Evolutionary conservation across 1,284 basidiomycete genomes (phyloP), one percentile per base, ranked within the genome.

Genomic region (Ustilago tritici): DNA sequence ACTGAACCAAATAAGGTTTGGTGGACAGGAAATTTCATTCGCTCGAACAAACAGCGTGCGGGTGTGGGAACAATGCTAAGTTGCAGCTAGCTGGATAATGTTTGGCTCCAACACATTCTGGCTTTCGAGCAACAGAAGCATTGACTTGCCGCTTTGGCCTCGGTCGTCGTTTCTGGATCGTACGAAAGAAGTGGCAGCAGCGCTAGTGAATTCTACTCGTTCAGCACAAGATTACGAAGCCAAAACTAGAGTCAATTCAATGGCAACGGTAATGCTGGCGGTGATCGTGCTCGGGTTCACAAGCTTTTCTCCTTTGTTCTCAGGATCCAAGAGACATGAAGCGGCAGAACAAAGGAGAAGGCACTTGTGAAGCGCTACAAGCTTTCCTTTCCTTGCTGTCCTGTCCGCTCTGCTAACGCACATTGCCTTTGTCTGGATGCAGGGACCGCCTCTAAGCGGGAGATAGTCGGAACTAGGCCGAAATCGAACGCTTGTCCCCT

Each of bases 221-320:
- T 17, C 28, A 49, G 14, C n/a, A 11, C 46, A 28, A 28, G 23
- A 28, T 28, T 28, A 28, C 6, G 15, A 50, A 19, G n/a, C 14
- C 49, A 50, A 32, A 57, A 14, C 56, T 56, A 56, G 54, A 56
- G 54, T 32, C 56, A 57, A 56, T 46, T 31, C 12, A 41, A 17
- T 19, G 28, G 41, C n/a, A 14, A 43, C 43, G 28, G 31, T 10
- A 14, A 43, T 19, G 43, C 43, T 46, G n/a, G 43, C 19, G 43
- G n/a, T 19, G 43, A 46, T 46, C 41, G 56, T 57, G 56, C 15
- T 46, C 23, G 15, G 34, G 23, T 46, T 14, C 56, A 57, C 56
- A 57, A 35, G 14, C 15, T 50, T 17, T 50, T 11, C 23, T 54
- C 14, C 19, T 31, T 14, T 31, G n/a, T 8, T 50, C 49, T 23